phyloP scores from a whole-genome alignment of 768 basidiomycete species.

The Suillus americanus region DNA sequence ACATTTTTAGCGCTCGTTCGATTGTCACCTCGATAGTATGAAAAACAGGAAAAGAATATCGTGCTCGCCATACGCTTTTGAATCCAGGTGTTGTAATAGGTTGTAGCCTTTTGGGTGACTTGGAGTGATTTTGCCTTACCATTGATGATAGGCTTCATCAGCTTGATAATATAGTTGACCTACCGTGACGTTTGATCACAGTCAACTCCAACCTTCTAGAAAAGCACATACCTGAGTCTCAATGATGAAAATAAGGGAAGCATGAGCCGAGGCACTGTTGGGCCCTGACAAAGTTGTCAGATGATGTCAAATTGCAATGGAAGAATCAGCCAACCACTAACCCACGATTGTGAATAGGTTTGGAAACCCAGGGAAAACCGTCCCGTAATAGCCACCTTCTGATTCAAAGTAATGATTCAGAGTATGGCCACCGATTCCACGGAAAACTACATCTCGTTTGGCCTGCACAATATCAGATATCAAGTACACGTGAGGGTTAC shows the following conservation, averaged over 20 bases:
- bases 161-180: constrained; percentile 49
- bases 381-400: constrained; percentile 55
- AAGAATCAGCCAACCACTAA: constrained; percentile 21
- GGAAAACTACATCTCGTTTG: constrained; percentile 21
- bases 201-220: neutral
- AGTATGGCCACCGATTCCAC: constrained; percentile 42
- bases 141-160: constrained; percentile 52
- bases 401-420: constrained; percentile 45
- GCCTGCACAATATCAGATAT: constrained; percentile 7
- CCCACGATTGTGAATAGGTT: constrained; percentile 51
- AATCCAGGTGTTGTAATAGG: constrained; percentile 52
- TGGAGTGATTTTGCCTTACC: constrained; percentile 50
- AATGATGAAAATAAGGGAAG: constrained; percentile 54
- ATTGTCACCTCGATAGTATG: constrained; percentile 47
- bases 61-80: constrained; percentile 45
- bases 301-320: neutral
- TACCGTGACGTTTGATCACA: constrained; percentile 20
- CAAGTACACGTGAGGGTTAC: neutral
- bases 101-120: constrained; percentile 45
- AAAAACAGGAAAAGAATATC: constrained; percentile 54
- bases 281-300: constrained; percentile 38
- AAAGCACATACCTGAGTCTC: constrained; percentile 48
- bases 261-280: constrained; percentile 58
- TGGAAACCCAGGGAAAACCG: constrained; percentile 55
- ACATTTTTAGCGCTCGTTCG: constrained; percentile 34